These are phyloP conservation scores for Hypoxylon sp. DNA, from an alignment of 2,329 filamentous ascomycete species.

Conservation along the genomic window DNA sequence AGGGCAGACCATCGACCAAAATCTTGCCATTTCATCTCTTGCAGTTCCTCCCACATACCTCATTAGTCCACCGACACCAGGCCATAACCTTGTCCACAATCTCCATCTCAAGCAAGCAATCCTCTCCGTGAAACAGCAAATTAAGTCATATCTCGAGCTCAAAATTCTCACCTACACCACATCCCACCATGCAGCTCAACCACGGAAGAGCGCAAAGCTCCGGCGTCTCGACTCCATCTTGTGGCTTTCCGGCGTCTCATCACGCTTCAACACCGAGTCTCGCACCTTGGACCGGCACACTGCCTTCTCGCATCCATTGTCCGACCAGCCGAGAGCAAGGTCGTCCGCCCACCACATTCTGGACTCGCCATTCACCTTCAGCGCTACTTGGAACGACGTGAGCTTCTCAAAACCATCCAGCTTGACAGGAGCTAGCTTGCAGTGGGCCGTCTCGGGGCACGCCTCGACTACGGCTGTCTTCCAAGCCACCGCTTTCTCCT, in stretches of 20 bases:
- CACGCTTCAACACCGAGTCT: slow-evolving; percentile 39
- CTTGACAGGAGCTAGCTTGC: slow-evolving; percentile 35
- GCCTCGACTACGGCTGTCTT: slow-evolving; percentile 36
- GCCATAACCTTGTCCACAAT: slow-evolving; percentile 29
- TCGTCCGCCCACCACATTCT: slow-evolving; percentile 58
- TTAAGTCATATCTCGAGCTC: slow-evolving; percentile 20
- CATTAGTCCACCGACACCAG: slow-evolving; percentile 36
- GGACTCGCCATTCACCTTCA: slow-evolving; percentile 48
- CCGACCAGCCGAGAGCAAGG: slow-evolving; percentile 52
- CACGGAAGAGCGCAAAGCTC: slow-evolving; percentile 31
- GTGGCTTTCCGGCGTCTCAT: slow-evolving; percentile 24
- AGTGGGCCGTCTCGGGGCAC: slow-evolving; percentile 33
- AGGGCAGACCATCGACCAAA: slow-evolving; percentile 35
- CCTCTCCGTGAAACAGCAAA: slow-evolving; percentile 33
- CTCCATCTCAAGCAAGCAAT: slow-evolving; percentile 41
- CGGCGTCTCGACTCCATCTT: slow-evolving; percentile 28
- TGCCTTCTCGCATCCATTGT: slow-evolving; percentile 51
- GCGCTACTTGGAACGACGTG: slow-evolving; percentile 50
- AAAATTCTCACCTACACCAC: slow-evolving; percentile 17
- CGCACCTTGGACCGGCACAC: slow-evolving; percentile 49
- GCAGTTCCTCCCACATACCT: slow-evolving; percentile 29
- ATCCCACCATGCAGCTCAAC: slow-evolving; percentile 17
- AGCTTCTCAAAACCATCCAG: slow-evolving; percentile 39
- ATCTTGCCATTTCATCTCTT: slow-evolving; percentile 34
- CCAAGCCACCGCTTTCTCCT: slow-evolving; percentile 27